Conservation (phyloP, 441 rosid genomes). For the Populus hybrid region DNA sequence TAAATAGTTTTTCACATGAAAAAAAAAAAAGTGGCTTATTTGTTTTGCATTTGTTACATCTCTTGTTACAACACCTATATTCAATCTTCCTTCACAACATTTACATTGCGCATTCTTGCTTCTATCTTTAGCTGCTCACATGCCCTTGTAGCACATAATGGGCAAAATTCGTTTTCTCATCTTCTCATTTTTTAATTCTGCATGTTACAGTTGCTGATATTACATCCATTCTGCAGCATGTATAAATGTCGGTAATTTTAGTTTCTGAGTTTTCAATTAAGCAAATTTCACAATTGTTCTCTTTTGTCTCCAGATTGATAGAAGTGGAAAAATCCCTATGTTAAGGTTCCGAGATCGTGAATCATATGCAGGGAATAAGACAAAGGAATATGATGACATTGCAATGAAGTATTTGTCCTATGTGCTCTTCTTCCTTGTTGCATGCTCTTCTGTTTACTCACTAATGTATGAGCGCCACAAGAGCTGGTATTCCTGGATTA, state of each 20-base stretch:
- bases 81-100: too few relatives aligned
- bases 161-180: too few relatives aligned
- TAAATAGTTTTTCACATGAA: too few relatives aligned
- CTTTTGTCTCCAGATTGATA: slow-evolving; percentile 57
- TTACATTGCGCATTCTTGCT: too few relatives aligned
- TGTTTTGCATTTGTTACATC: too few relatives aligned
- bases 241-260: neutral
- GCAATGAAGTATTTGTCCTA: slow-evolving; percentile 95
- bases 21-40: too few relatives aligned
- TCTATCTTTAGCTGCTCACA: too few relatives aligned
- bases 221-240: neutral
- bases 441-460: slow-evolving; percentile 75
- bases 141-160: too few relatives aligned
- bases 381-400: slow-evolving; percentile 95
- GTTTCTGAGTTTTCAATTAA: neutral
- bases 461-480: slow-evolving; percentile 92
- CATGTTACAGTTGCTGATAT: too few relatives aligned
- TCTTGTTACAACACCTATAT: too few relatives aligned
- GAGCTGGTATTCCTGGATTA: slow-evolving; percentile 99
- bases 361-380: slow-evolving; percentile 88
- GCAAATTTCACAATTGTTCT: slow-evolving; percentile 1
- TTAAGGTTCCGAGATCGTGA: slow-evolving; percentile 92
- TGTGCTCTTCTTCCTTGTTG: slow-evolving; percentile 84
- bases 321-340: slow-evolving; percentile 89
- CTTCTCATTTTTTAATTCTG: too few relatives aligned